A percentile compares a stretch with the other conserved stretches of the same genome.
phyloP scores from a whole-genome alignment of 441 rosid species.

The Hura crepitans region DNA sequence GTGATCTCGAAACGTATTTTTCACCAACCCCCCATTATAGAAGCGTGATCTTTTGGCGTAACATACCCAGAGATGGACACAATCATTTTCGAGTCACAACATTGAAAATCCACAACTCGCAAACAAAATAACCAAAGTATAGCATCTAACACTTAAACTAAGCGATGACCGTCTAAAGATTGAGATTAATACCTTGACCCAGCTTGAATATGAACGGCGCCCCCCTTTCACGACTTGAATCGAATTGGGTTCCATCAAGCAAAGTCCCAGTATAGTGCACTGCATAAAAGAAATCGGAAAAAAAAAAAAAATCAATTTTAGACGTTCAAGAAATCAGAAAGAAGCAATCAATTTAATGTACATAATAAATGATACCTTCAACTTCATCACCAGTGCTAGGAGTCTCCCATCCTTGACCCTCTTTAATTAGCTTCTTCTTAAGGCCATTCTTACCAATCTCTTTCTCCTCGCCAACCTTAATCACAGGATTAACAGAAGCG shows the following conservation, averaged over 20 bases:
- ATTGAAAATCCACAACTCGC: not conserved
- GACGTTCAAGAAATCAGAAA: not conserved
- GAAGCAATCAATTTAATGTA: too few relatives aligned
- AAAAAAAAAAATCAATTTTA: not conserved
- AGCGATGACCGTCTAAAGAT: not conserved
- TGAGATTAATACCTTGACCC: slow-evolving; percentile 50
- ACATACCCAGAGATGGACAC: too few relatives aligned
- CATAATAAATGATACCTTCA: slow-evolving; percentile 40
- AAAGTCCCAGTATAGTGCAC: slow-evolving; percentile 88
- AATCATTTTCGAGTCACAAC: too few relatives aligned
- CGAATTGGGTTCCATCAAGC: slow-evolving; percentile 74
- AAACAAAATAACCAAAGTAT: too few relatives aligned
- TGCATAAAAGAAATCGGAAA: slow-evolving; percentile 21
- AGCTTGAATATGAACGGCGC: slow-evolving; percentile 85
- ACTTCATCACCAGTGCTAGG: slow-evolving; percentile 64
- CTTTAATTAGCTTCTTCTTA: slow-evolving; percentile 64
- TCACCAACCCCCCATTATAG: too few relatives aligned
- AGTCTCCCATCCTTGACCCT: slow-evolving; percentile 66
- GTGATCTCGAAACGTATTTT: too few relatives aligned
- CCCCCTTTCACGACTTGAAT: slow-evolving; percentile 70
- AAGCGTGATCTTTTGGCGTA: too few relatives aligned
- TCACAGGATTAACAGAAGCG: not conserved
- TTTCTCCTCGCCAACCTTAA: slow-evolving; percentile 57
- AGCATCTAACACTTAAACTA: too few relatives aligned
- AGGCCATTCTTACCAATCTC: slow-evolving; percentile 59